Evolutionary conservation across 1,284 basidiomycete genomes (phyloP), one percentile per base, ranked within the genome.

Genomic region (Ustilago nuda): DNA sequence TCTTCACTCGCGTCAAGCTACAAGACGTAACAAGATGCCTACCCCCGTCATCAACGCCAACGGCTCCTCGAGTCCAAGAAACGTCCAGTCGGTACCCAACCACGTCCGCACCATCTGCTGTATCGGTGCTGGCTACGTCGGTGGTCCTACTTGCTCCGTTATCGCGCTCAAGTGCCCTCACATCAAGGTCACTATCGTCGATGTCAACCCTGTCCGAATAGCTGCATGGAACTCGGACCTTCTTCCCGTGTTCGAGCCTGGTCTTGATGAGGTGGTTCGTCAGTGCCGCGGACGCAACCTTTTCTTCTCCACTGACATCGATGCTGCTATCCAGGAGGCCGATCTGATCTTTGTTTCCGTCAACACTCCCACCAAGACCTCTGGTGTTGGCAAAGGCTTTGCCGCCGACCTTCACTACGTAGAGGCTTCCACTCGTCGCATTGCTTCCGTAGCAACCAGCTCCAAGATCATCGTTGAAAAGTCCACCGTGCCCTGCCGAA

Each of bases 391-490:
- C 82, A 95, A 95, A 76, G 96, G 96, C 70, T 98, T 93, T 87
- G 96, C 96, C 71, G 96, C 96, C 75, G 96, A 99, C 88, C 91
- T 99, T 55, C 75, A 77, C 58, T 79, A 82, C 54, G 80, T 79
- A 78, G 96, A 99, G 86, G 91, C 93, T 33, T 96, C 95, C 48
- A 98, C 97, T 45, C 94, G 96, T 77, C 93, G 93, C 78, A 99
- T 99, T 80, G 96, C 97, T 50, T 91, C 91, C 60, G 92, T 98
- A 65, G 93, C 97, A 41, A 92, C 89, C 41, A 91, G 93, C 8
- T 93, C 91, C 87, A 99, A 99, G 89, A 99, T 99, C 84, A 96
- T 99, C 76, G 95, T 99, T 65, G 97, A 99, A 86, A 99, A 99
- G 88, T 99, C 96, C 19, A 99, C 96, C 3, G 96, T 99, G 33